Base-by-base conservation (phyloP, 352 stramenopile genomes). In the Phytopythium oedochilum region DNA sequence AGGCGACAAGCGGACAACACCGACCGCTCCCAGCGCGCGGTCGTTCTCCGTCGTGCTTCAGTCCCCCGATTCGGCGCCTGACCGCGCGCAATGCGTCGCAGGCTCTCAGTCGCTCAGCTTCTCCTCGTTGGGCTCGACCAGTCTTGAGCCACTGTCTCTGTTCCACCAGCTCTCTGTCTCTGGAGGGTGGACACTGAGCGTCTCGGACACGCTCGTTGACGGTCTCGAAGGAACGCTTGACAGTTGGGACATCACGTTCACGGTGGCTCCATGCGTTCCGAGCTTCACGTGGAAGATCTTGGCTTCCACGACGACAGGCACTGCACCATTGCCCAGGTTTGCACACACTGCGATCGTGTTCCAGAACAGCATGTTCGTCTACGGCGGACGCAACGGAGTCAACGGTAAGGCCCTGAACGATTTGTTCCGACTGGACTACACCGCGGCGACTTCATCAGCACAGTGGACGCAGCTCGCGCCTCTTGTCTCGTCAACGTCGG, bases 321-420 rank as follows among this genome's bases (percentile, higher is more conserved):
- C 59, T 22, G 58, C 63, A 14, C 82, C 82, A 22, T 64, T 64
- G 3, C 48, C 77, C 28, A 71, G 82, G 9, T 90, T 78, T 18
- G 67, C 85, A 26, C 82, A 92, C 63, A 68, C 79, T 1, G 71
- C 71, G 28, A 59, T 92, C 51, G 74, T 81, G 23, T 74, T 71
- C 46, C 57, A 77, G 23, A 83, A 40, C 56, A 81, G 67, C 26
- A 79, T 92, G 71, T 92, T 92, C 54, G 59, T 90, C n/a, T 86
- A 69, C 25, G 82, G 79, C 22, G 82, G 82, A 14, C 55, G 59
- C 39, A 77, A 53, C 25, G 68, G 62, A 6, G 36, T n/a, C 1
- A 68, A 66, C n/a, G 59, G 65, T 0, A 49, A 64, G 36, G 60
- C 68, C 12, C 38, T 86, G 22, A 67, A 60, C 7, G 81, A 92